Evolutionary conservation across 805 yeast species (phyloP), one percentile per base, ranked within the genome.

Genomic region (Aciculoconidium aculeatum): DNA sequence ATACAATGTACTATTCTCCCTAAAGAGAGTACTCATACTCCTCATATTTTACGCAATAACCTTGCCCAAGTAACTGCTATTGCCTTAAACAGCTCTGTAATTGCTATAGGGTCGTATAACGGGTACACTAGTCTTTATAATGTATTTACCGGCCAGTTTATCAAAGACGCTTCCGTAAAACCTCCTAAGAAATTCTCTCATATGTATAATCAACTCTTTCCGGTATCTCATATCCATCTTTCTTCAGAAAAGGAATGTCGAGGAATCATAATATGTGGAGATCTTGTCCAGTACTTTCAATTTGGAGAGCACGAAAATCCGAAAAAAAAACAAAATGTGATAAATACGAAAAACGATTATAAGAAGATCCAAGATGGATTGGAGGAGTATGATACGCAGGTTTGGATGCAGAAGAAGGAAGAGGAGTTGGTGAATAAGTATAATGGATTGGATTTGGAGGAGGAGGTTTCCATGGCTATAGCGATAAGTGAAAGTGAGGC

Each of bases 81-180:
- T 13, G 66, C 58, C 2, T 36, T 63, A 14, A 61, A 61, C 37
- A 45, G 61, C 30, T 33, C 53, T 0, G 47, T 63, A 6, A 34
- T 61, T 6, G 53, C 45, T 8, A 41, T 69, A 6, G 69, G 71
- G 0, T 65, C 67, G 2, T 59, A 49, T 34, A 58, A 63, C 35
- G 75, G 75, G 3, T 51, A 50, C 27, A 51, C 61, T 15, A 62
- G 64, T 28, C 25, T 68, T 11, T 64, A 65, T 44, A 64, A 70
- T 41, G 41, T 61, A 1, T 49, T 55, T 28, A 65, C 68, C 0
- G 76, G 77, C 2, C 55, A 53, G 16, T 56, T 44, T 25, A 39
- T 63, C 15, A 45, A 69, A 27, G 61, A 51, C 15, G 45, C 55
- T 9, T 50, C 61, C 5, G 40, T 45, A 2, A 50, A 57, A 23